Percentiles rank a stretch among this genome's conserved stretches.
phyloP scores from a whole-genome alignment of 108 stramenopile species.

The Conticribra guillardii region DNA sequence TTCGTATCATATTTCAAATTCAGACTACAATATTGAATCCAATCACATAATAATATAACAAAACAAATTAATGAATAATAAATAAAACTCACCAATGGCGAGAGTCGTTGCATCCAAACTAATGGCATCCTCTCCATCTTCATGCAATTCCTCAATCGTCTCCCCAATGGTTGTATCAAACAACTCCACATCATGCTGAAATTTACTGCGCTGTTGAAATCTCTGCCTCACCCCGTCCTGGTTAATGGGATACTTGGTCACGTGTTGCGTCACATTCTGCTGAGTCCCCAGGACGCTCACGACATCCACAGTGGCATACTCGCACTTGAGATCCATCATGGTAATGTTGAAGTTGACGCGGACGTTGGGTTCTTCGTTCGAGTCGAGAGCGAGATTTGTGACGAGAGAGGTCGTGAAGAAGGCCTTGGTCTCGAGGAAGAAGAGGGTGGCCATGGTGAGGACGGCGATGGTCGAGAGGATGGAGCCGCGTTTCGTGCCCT shows the following conservation, averaged over 20 bases:
- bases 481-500: constrained; percentile 75
- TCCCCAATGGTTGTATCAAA: constrained; percentile 77
- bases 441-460: constrained; percentile 69
- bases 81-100: constrained; percentile 12
- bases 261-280: constrained; percentile 94
- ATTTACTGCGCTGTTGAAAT: constrained; percentile 84
- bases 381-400: constrained; percentile 80
- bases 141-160: constrained; percentile 88
- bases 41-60: too few relatives aligned
- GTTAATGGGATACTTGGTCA: constrained; percentile 94
- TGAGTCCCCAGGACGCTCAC: constrained; percentile 89
- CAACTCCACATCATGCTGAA: constrained; percentile 83
- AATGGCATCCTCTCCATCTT: constrained; percentile 85
- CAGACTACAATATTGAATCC: too few relatives aligned
- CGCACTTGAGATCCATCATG: constrained; percentile 90
- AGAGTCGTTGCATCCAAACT: constrained; percentile 56
- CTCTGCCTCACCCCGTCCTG: constrained; percentile 78
- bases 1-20: too few relatives aligned
- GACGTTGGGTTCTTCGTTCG: constrained; percentile 60
- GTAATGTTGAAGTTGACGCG: constrained; percentile 94
- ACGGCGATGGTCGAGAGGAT: constrained; percentile 68
- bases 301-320: constrained; percentile 87
- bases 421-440: constrained; percentile 85
- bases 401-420: constrained; percentile 70
- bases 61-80: neutral